These are phyloP conservation scores for Penicillium nucicola DNA, from an alignment of 495 filamentous ascomycete species.

Conservation along the genomic window DNA sequence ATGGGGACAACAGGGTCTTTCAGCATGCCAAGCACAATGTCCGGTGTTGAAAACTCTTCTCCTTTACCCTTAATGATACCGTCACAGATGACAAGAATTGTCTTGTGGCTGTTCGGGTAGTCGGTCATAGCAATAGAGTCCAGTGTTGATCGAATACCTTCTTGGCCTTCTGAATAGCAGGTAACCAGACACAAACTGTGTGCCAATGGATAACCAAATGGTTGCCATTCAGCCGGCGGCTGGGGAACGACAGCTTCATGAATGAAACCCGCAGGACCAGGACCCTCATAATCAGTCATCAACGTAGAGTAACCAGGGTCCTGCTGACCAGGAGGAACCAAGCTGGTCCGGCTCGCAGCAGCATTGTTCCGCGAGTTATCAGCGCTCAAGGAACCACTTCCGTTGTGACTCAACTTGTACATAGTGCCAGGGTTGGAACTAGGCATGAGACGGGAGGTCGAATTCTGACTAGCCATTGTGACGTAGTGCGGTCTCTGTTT, in stretches of 20 bases:
- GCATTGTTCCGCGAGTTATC: conserved; percentile 36
- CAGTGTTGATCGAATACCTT: conserved; percentile 87
- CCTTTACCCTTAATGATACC: conserved; percentile 97
- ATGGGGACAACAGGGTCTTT: conserved; percentile 78
- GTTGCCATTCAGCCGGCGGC: conserved; percentile 95
- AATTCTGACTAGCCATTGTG: conserved; percentile 95
- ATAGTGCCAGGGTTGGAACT: conserved; percentile 52
- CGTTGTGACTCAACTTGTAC: conserved; percentile 68
- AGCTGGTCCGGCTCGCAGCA: conserved; percentile 50
- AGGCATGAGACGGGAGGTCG: conserved; percentile 68
- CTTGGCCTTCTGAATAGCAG: conserved; percentile 94
- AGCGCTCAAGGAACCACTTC: conserved; percentile 56
- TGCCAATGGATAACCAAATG: conserved; percentile 91
- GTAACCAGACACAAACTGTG: conserved; percentile 94
- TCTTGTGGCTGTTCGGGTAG: conserved; percentile 98
- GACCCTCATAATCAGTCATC: conserved; percentile 62
- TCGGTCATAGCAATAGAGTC: conserved; percentile 98
- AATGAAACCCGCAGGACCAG: conserved; percentile 89
- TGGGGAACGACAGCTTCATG: conserved; percentile 96
- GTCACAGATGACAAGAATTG: conserved; percentile 93
- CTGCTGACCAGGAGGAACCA: conserved; percentile 36
- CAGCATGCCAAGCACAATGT: conserved; percentile 91
- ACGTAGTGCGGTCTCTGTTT: conserved; percentile 61
- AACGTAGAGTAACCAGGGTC: conserved; percentile 52
- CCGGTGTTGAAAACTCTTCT: conserved; percentile 82